These are phyloP conservation scores for Stagonosporopsis vannaccii DNA, from an alignment of 2,329 filamentous ascomycete species.

Conservation along the genomic window DNA sequence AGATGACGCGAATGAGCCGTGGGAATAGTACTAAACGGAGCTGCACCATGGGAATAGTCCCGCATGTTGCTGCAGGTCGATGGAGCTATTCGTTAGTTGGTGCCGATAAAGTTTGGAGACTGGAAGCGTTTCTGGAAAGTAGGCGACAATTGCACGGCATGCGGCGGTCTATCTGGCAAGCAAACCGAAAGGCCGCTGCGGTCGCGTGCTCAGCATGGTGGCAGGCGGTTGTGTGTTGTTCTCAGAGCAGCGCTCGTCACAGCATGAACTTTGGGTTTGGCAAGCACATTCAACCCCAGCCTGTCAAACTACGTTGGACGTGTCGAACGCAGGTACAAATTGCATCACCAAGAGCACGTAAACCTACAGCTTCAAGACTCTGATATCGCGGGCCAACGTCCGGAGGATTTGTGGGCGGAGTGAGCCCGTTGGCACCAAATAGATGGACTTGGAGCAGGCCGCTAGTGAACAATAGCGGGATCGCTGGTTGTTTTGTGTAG, in stretches of 20 bases:
- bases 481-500: background rate
- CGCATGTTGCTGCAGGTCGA: slow-evolving; percentile 7
- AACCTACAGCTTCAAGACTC: background rate
- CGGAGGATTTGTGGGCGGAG: slow-evolving; percentile 6
- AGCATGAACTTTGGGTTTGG: background rate
- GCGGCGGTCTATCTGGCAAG: background rate
- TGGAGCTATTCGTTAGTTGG: slow-evolving; percentile 11
- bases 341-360: background rate
- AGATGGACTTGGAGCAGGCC: background rate
- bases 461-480: slow-evolving; percentile 2
- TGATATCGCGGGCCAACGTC: background rate
- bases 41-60: slow-evolving; percentile 12
- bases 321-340: slow-evolving; percentile 15
- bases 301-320: background rate
- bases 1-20: slow-evolving; percentile 2
- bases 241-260: background rate
- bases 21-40: background rate
- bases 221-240: background rate
- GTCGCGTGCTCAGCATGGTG: background rate
- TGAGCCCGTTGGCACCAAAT: slow-evolving; percentile 3
- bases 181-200: background rate
- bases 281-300: background rate
- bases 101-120: slow-evolving; percentile 6
- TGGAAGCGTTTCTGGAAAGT: background rate
- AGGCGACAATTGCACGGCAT: background rate